A percentile compares a stretch with the other conserved stretches of the same genome.
Evolutionary conservation across 768 basidiomycete species (phyloP).

Genomic region (Lactarius sanguifluus): DNA sequence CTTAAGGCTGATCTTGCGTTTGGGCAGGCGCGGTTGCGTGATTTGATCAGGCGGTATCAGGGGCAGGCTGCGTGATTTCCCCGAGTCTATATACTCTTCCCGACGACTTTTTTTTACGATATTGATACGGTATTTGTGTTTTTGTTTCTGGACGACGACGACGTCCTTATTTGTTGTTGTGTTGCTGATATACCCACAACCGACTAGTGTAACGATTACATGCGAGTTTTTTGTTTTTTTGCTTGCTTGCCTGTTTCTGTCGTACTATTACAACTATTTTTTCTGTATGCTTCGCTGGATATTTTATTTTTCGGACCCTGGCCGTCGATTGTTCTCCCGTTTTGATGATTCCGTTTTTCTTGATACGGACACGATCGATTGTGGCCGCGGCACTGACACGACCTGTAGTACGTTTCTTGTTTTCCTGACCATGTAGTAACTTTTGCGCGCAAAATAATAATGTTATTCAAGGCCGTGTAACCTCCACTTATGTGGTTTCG

Average conservation of each 20-base stretch:
- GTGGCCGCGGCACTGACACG: not conserved
- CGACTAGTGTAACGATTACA: not conserved
- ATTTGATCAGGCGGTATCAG: constrained; percentile 84
- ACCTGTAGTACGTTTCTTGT: not conserved
- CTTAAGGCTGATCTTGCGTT: constrained; percentile 56
- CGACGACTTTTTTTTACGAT: not conserved
- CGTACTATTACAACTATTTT: not conserved
- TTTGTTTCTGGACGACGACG: no score
- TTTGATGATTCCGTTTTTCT: not conserved
- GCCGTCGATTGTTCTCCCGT: not conserved
- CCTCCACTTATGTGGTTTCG: no score
- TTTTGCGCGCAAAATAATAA: not conserved
- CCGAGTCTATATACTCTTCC: not conserved
- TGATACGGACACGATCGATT: not conserved
- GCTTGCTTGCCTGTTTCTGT: not conserved
- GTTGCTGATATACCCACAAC: not conserved
- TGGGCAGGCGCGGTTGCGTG: constrained; percentile 72
- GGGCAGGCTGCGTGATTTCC: constrained; percentile 33
- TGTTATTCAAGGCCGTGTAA: not conserved
- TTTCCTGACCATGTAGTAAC: not conserved
- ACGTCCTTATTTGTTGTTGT: not conserved
- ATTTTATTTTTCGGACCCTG: not conserved
- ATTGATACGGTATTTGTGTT: not conserved
- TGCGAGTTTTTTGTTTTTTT: not conserved
- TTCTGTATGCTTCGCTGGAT: no score